Conservation (phyloP, 352 stramenopile genomes). For the Saprolegnia parasitica region DNA sequence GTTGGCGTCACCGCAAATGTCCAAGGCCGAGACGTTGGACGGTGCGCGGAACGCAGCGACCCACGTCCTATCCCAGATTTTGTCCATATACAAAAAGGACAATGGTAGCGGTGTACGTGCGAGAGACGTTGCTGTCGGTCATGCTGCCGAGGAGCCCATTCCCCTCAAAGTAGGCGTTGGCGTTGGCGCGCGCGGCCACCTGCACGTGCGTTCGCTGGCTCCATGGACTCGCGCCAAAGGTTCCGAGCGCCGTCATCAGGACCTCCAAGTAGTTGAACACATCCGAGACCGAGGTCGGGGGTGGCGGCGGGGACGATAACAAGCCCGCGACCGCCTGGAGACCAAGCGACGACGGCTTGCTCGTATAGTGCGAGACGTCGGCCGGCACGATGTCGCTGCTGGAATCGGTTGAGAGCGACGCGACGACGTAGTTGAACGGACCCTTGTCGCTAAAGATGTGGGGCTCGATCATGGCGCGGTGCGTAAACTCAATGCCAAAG, state of each 20-base stretch:
- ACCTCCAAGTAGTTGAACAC: not conserved
- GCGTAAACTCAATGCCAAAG: slow-evolving; percentile 20
- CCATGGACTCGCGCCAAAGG: slow-evolving; percentile 5
- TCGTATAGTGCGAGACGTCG: not conserved
- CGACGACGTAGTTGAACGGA: slow-evolving; percentile 6
- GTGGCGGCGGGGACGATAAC: not conserved
- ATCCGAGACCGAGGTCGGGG: not conserved
- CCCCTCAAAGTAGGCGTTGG: slow-evolving; percentile 14
- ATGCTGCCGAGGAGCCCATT: not conserved
- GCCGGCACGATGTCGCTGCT: not conserved
- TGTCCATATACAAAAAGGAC: not conserved
- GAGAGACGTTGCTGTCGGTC: slow-evolving; percentile 11
- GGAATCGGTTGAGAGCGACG: not conserved
- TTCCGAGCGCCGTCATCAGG: not conserved
- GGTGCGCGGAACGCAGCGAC: not conserved
- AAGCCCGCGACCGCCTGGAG: not conserved
- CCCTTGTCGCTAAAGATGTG: slow-evolving; percentile 8
- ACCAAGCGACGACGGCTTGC: not conserved
- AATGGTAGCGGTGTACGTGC: not conserved
- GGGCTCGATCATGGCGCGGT: slow-evolving; percentile 7
- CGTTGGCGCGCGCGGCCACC: not conserved
- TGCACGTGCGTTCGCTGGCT: slow-evolving; percentile 1
- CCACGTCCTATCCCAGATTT: not conserved
- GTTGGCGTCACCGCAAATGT: not conserved
- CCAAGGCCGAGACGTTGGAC: not conserved